Evolutionary conservation across 1,284 basidiomycete genomes (phyloP), one percentile per base, ranked within the genome.

Genomic region (Ceratobasidium sp.): DNA sequence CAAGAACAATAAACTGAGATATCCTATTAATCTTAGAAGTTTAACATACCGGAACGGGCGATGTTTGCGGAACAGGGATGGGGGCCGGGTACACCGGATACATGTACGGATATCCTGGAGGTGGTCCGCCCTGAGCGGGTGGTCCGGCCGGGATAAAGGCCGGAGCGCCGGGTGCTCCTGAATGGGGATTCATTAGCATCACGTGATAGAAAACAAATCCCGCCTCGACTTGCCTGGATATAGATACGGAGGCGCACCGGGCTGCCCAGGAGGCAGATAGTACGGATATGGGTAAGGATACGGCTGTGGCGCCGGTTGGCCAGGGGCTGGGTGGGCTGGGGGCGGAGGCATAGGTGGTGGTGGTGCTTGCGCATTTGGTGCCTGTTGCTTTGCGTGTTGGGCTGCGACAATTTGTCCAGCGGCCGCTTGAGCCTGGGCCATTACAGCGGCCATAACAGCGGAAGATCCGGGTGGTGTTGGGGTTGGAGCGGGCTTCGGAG

Each of bases 71-170:
- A 64, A 75, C 71, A 27, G 71, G 71, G 50, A 75, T 75, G 14
- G 71, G 71, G 14, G 71, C 60, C 71, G 71, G 71, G 65, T 75
- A 75, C 60, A 75, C 54, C 71, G 71, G 59, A 75, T 75, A 75
- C 60, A 75, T 65, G 35, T 75, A 75, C 71, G 71, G 71, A 66
- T 75, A 75, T 75, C 70, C 70, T 74, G 70, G 70, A 20, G 71
- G 71, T 59, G 70, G 70, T 38, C 60, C 71, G 71, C 71, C 71
- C 50, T 75, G 71, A 54, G 59, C 71, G 18, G 71, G 71, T 50
- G 71, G 44, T 75, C 71, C 71, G 71, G 71, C 33, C 62, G 71
- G 71, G 27, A 75, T 33, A 50, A 65, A 75, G 46, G 60, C 71
- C 60, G 71, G 71, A 75, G 71, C 71, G 30, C 71, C 71, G 44